A percentile compares a stretch with the other conserved stretches of the same genome.
Evolutionary conservation across 257 asterid genomes (phyloP).

Genomic region (Solanum microdontum): DNA sequence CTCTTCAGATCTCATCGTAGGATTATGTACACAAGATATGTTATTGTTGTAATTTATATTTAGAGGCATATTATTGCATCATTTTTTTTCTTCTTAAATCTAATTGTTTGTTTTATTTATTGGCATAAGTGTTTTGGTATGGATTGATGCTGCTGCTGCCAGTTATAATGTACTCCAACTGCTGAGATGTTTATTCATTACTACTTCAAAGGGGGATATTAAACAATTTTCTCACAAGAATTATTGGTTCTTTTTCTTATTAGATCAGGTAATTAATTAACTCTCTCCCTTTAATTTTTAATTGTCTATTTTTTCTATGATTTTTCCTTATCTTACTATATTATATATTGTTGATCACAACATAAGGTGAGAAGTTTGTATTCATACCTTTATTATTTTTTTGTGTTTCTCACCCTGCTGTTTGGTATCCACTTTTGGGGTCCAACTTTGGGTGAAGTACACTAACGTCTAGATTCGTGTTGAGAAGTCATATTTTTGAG

Average conservation of each 20-base stretch:
- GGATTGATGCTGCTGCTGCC: slow-evolving; percentile 50
- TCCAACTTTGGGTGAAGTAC: not conserved
- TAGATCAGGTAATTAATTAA: slow-evolving; percentile 49
- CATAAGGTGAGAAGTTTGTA: not conserved
- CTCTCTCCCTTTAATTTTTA: not conserved
- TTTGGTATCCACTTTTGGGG: not conserved
- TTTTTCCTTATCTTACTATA: not conserved
- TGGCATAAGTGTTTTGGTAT: slow-evolving; percentile 27
- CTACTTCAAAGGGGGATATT: slow-evolving; percentile 4
- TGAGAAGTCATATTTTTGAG: not conserved
- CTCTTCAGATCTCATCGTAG: not conserved
- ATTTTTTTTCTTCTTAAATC: not conserved
- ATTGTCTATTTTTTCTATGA: not conserved
- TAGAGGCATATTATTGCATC: not conserved
- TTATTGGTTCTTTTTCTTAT: slow-evolving; percentile 41
- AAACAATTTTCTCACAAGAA: slow-evolving; percentile 14
- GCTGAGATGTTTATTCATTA: slow-evolving; percentile 15
- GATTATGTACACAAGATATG: not conserved
- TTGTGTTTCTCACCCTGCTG: not conserved
- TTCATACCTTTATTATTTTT: not conserved
- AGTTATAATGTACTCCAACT: slow-evolving; percentile 44
- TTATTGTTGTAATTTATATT: not conserved
- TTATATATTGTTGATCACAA: not conserved
- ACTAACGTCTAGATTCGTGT: not conserved
- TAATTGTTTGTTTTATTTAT: not conserved